phyloP scores from a whole-genome alignment of 2,329 filamentous ascomycete species.

The Trichoderma harzianum region DNA sequence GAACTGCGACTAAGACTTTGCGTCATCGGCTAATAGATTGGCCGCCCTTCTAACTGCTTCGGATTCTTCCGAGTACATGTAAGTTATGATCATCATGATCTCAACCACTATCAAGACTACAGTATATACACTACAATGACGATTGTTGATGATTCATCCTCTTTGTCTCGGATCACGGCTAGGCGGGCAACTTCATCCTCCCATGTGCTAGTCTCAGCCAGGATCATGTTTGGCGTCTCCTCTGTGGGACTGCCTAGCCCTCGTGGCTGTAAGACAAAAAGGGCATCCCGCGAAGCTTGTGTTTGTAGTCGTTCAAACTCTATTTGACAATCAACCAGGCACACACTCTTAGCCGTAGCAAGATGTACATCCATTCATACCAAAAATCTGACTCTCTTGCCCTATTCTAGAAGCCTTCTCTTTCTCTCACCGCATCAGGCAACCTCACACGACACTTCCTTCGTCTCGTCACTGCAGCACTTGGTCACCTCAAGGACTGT shows the following conservation, averaged over 20 bases:
- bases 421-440: background rate
- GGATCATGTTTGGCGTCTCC: background rate
- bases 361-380: background rate
- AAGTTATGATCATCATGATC: background rate
- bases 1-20: background rate
- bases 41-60: background rate
- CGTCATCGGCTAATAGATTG: slow-evolving; percentile 2
- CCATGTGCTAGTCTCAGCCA: background rate
- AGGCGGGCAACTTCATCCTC: background rate
- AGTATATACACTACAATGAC: background rate
- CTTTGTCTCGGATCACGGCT: slow-evolving; percentile 4
- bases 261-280: background rate
- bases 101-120: background rate
- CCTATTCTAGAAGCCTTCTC: slow-evolving; percentile 7
- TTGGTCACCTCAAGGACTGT: background rate
- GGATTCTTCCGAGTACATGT: background rate
- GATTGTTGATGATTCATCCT: background rate
- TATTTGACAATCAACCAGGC: background rate
- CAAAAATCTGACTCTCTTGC: background rate
- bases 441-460: background rate
- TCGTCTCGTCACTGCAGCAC: slow-evolving; percentile 10
- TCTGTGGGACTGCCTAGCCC: background rate
- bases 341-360: background rate
- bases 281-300: slow-evolving; percentile 8
- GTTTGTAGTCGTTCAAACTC: background rate